Percentiles rank a stretch among this genome's conserved stretches.
These are phyloP conservation scores for Candida qinlingensis DNA, from an alignment of 805 yeast species.

Conservation along the genomic window DNA sequence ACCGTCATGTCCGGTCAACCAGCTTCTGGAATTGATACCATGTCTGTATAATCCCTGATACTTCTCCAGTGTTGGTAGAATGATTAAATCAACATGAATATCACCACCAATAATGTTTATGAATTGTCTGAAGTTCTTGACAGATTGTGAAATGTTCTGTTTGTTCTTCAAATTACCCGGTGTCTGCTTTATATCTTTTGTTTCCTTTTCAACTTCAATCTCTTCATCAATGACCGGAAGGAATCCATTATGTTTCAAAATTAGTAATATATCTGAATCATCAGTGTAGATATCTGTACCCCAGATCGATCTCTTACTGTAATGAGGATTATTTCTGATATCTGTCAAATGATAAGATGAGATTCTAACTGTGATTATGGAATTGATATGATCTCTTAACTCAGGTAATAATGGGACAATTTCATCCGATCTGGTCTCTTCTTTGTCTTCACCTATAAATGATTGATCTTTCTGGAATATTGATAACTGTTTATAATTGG, in stretches of 20 bases:
- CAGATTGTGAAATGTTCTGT: conserved; percentile 26
- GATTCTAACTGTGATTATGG: conserved; percentile 27
- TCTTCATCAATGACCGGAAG: conserved; percentile 32
- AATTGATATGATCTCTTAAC: conserved; percentile 36
- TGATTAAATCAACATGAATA: conserved; percentile 29
- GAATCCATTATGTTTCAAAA: conserved; percentile 72
- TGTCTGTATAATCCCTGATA: conserved; percentile 65
- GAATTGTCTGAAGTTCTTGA: conserved; percentile 22
- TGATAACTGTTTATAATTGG: conserved; percentile 24
- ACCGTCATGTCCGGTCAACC: conserved; percentile 77
- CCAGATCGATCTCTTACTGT: conserved; percentile 51
- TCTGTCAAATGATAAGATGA: conserved; percentile 24
- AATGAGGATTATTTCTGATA: conserved; percentile 20
- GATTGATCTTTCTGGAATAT: conserved; percentile 5
- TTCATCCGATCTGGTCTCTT: not conserved
- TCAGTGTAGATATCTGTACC: conserved; percentile 93
- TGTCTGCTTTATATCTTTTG: conserved; percentile 25
- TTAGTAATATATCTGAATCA: conserved; percentile 79
- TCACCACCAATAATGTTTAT: conserved; percentile 29
- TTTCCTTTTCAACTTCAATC: conserved; percentile 13
- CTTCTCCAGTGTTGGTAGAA: conserved; percentile 62
- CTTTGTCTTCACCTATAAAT: not conserved
- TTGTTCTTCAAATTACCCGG: conserved; percentile 36
- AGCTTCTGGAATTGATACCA: conserved; percentile 69
- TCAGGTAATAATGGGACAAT: conserved; percentile 27